Evolutionary conservation across 2,329 filamentous ascomycete genomes (phyloP), one percentile per base, ranked within the genome.

Genomic region (Trichoderma atrobrunneum): DNA sequence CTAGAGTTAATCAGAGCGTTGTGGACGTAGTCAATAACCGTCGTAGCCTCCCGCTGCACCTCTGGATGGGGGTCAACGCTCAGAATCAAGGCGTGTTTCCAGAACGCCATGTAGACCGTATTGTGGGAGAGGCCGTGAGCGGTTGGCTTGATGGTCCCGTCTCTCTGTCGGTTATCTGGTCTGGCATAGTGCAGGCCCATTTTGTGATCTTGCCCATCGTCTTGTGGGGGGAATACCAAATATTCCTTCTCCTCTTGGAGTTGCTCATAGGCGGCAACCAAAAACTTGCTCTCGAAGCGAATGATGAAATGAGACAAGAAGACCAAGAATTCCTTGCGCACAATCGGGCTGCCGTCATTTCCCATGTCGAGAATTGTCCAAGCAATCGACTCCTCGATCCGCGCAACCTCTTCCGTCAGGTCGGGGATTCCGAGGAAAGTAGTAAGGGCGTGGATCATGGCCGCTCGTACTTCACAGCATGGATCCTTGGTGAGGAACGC

Each of bases 11-110:
- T 83, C 14, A 99, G 85, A 0, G 90, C 88, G 65, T 92, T 87
- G 78, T 98, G 91, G 30, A 98, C 87, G 77, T 92, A 93, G 80
- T 99, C 96, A 34, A 97, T 89, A 59, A 98, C 90, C n/a, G 92
- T 87, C 7, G 90, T 91, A 11, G 94, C 95, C 79, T 96, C 93
- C 75, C 92, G 88, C 74, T 97, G 93, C 39, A 98, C 93, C 78
- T 98, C 95, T 1, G 95, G 94, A 78, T 98, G 95, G 54, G 96
- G 95, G 79, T 99, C 96, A 21, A 97, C 93, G 59, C 94, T 95
- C 80, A 98, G 87, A 74, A 97, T 93, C 72, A 98, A 85, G 57
- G 97, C 87, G 78, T 98, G 93, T 80, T 97, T 96, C 96, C 96
- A 99, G 74, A 97, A 92, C 1, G 95, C 93, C 34, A 95, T 92